Conservation (phyloP, 2,329 filamentous ascomycete genomes). For the Talaromyces pinophilus region DNA sequence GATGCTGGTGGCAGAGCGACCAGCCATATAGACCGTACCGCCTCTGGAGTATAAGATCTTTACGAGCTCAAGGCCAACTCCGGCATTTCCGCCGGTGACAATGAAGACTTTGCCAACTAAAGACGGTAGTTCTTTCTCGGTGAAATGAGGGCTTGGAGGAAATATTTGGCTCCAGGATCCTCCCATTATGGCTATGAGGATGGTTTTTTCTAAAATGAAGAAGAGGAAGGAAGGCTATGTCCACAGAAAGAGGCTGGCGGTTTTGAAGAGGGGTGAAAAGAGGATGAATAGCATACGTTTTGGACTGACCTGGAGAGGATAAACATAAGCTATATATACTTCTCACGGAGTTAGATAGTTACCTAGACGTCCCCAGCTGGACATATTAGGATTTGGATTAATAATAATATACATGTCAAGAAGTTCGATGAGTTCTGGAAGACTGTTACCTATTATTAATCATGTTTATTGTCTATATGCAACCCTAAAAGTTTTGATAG, state of each 20-base stretch:
- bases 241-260: background rate
- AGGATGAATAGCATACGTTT: background rate
- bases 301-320: background rate
- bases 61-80: slow-evolving; percentile 49
- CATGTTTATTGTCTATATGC: no score
- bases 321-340: background rate
- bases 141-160: slow-evolving; percentile 27
- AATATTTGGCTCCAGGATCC: slow-evolving; percentile 26
- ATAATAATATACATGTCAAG: no score
- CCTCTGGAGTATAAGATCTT: slow-evolving; percentile 57
- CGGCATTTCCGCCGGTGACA: slow-evolving; percentile 47
- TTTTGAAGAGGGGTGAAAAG: background rate
- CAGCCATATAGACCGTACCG: slow-evolving; percentile 57
- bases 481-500: no score
- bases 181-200: slow-evolving; percentile 20
- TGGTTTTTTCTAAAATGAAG: background rate
- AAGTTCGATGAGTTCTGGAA: no score
- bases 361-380: no score
- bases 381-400: no score
- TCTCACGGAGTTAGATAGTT: background rate
- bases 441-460: no score
- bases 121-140: slow-evolving; percentile 27
- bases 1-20: slow-evolving; percentile 51
- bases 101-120: slow-evolving; percentile 48
- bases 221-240: background rate